Base-by-base conservation (phyloP, 1,284 basidiomycete species). In the Trichosporon inkin region DNA sequence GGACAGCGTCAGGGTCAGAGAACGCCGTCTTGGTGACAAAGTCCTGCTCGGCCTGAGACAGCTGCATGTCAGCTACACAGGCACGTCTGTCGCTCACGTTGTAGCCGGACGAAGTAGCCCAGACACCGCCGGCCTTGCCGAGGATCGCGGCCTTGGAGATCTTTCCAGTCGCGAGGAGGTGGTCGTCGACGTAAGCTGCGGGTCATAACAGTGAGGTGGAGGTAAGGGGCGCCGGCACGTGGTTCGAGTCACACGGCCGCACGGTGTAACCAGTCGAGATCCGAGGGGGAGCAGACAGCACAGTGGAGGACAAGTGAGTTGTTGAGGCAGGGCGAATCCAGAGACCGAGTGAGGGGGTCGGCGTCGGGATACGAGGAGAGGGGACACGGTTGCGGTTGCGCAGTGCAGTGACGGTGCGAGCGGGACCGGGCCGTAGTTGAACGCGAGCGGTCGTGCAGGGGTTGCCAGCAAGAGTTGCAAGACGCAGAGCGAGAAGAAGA, bases 111-210 rank as follows among this genome's bases (percentile, higher is more conserved):
- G 86, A 85, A 6, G 83, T 70, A 19, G 92, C 93, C 94, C 94
- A 97, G 24, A 94, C 83, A 62, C 94, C 92, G 54, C 92, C 92
- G 69, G 85, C 80, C 66, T 83, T 84, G 40, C 92, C 93, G 56
- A 97, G 66, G 78, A 97, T 96, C 44, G 92, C 92, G 40, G 90
- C 92, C 70, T 84, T 83, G 40, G 80, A 60, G 74, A 96, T 81
- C 79, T 86, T 90, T 69, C 86, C 87, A 60, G 82, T 88, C 32
- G 85, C 89, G 66, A 95, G 77, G 64, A 97, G 86, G 76, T 93
- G 88, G 72, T 81, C 80, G 79, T 97, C 91, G 76, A 96, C 90
- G 81, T 95, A 95, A 61, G 80, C 91, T 93, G 71, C 24, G 60
- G 16, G 3, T 16, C 22, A 24, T 10, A 10, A 28, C 20, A 28